These are phyloP conservation scores for Citrus trifoliata DNA, from an alignment of 345 rosid species.

Conservation along the genomic window DNA sequence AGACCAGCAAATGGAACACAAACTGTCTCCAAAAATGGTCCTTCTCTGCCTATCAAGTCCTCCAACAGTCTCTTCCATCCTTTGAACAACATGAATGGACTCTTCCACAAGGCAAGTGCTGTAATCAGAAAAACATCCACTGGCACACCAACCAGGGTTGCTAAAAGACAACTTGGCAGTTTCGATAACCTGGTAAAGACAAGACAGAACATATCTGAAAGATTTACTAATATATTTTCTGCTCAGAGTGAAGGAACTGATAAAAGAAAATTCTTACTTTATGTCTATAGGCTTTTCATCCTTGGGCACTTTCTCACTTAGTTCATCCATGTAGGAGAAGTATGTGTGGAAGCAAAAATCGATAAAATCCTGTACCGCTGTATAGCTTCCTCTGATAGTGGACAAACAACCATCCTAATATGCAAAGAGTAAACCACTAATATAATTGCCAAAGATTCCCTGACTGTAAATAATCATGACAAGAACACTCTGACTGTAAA, in stretches of 20 bases:
- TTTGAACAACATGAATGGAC: conserved; percentile 75
- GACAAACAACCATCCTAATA: conserved; percentile 67
- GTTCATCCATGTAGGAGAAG: conserved; percentile 86
- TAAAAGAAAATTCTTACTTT: conserved; percentile 30
- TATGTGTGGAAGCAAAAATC: conserved; percentile 93
- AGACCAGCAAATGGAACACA: conserved; percentile 94
- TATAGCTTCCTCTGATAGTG: conserved; percentile 66
- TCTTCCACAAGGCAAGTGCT: conserved; percentile 68
- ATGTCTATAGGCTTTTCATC: conserved; percentile 61
- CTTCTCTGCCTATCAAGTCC: conserved; percentile 86
- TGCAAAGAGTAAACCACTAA: background rate
- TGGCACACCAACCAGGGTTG: conserved; percentile 52
- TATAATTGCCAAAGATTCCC: background rate
- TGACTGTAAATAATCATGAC: background rate
- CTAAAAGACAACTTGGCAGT: conserved; percentile 68
- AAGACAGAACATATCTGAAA: background rate
- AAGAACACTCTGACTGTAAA: background rate
- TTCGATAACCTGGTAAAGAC: conserved; percentile 43
- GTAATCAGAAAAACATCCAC: conserved; percentile 60
- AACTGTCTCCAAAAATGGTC: conserved; percentile 80
- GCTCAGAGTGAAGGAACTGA: background rate
- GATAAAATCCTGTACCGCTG: conserved; percentile 58
- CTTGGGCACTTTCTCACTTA: conserved; percentile 45
- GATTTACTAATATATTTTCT: background rate
- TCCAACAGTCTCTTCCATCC: conserved; percentile 91